phyloP scores from a whole-genome alignment of 768 basidiomycete species.

The Lanmaoa pseudosensibilis region DNA sequence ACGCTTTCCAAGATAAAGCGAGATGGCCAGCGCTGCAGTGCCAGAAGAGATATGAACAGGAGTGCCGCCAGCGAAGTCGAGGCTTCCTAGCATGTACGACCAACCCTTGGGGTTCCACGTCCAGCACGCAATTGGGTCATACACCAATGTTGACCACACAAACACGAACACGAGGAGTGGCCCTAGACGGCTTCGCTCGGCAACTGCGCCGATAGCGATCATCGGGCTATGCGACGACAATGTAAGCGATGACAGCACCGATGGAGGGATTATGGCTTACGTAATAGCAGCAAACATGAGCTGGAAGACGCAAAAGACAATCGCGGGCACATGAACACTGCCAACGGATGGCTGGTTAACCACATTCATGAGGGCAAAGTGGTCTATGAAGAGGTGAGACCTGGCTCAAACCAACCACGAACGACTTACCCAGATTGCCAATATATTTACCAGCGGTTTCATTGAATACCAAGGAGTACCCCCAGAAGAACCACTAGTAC shows the following conservation, averaged over 20 bases:
- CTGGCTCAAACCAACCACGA: neutral
- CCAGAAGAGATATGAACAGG: slow-evolving; percentile 97
- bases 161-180: slow-evolving; percentile 91
- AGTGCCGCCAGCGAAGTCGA: slow-evolving; percentile 94
- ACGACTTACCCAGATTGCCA: slow-evolving; percentile 70
- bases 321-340: slow-evolving; percentile 63
- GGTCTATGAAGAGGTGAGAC: slow-evolving; percentile 43
- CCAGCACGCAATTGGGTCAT: slow-evolving; percentile 96
- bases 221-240: slow-evolving; percentile 55
- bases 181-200: slow-evolving; percentile 83
- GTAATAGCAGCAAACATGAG: slow-evolving; percentile 90
- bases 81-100: slow-evolving; percentile 77
- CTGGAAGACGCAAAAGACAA: slow-evolving; percentile 84
- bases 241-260: neutral
- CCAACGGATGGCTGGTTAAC: slow-evolving; percentile 75
- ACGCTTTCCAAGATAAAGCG: slow-evolving; percentile 87
- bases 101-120: slow-evolving; percentile 84
- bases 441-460: slow-evolving; percentile 75
- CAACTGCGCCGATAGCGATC: slow-evolving; percentile 89
- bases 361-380: slow-evolving; percentile 83
- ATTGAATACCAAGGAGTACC: slow-evolving; percentile 88
- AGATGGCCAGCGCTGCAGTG: slow-evolving; percentile 87
- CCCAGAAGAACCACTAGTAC: slow-evolving; percentile 94
- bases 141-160: slow-evolving; percentile 84
- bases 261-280: slow-evolving; percentile 41